A percentile compares a stretch with the other conserved stretches of the same genome.
These are phyloP conservation scores for Fusarium protoensiforme DNA, from an alignment of 2,329 filamentous ascomycete species.

Conservation along the genomic window DNA sequence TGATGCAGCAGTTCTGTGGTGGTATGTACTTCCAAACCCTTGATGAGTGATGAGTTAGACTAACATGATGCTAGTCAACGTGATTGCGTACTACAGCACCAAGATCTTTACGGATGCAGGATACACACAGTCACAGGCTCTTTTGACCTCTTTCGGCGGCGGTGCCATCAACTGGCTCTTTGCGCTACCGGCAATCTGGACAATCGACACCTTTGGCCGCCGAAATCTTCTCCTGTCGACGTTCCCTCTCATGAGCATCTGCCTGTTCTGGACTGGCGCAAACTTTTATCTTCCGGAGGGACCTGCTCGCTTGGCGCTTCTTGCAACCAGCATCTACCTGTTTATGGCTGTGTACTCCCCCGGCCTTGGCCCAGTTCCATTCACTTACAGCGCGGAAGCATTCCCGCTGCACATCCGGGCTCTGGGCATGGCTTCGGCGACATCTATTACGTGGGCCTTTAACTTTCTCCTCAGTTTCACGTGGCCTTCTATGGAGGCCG, in stretches of 20 bases:
- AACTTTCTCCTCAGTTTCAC: constrained; percentile 49
- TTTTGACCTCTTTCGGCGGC: constrained; percentile 48
- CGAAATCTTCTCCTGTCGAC: constrained; percentile 55
- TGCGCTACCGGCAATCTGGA: constrained; percentile 48
- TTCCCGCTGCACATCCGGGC: constrained; percentile 51
- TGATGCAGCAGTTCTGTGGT: constrained; percentile 51
- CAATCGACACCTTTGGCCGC: constrained; percentile 63
- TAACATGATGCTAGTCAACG: constrained; percentile 54
- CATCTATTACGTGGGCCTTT: constrained; percentile 49
- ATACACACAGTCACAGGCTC: constrained; percentile 42
- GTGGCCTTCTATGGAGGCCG: constrained; percentile 45
- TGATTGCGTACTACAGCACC: constrained; percentile 47
- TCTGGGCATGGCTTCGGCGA: constrained; percentile 52
- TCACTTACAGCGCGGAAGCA: constrained; percentile 52
- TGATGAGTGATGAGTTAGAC: constrained; percentile 46
- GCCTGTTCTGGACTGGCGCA: constrained; percentile 45
- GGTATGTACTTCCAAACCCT: constrained; percentile 55
- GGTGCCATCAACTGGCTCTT: constrained; percentile 63
- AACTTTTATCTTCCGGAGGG: constrained; percentile 36
- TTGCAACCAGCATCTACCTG: constrained; percentile 49
- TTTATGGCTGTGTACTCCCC: constrained; percentile 52
- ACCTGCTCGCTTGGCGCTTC: constrained; percentile 38
- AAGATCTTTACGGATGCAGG: constrained; percentile 44
- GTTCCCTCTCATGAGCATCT: constrained; percentile 47
- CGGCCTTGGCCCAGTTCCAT: constrained; percentile 50